Percentiles rank a stretch among this genome's conserved stretches.
These are phyloP conservation scores for Sparassis latifolia DNA, from an alignment of 1,284 basidiomycete species.

Conservation along the genomic window DNA sequence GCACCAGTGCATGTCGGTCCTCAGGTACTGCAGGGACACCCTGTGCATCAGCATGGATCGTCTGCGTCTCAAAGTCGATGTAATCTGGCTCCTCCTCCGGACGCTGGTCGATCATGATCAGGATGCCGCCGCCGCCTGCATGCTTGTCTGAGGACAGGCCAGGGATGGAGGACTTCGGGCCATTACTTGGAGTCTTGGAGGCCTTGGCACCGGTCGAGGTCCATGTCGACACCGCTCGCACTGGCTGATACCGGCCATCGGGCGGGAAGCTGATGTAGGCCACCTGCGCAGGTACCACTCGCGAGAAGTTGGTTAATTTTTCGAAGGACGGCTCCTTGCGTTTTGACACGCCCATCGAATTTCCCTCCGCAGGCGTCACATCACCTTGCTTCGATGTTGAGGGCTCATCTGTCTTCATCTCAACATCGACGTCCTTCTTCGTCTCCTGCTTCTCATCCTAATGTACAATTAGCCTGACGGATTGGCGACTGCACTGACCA, in stretches of 20 bases:
- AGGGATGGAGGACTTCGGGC: conserved; percentile 16
- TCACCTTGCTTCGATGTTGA: conserved; percentile 41
- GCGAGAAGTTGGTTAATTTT: conserved; percentile 81
- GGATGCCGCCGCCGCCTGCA: conserved; percentile 78
- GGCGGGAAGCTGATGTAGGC: conserved; percentile 78
- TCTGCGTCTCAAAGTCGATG: conserved; percentile 58
- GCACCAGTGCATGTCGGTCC: conserved; percentile 10
- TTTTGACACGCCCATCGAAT: too few relatives aligned
- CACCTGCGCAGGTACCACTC: conserved; percentile 89
- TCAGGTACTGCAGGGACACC: conserved; percentile 18
- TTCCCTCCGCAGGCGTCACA: conserved; percentile 34
- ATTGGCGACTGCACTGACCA: not conserved
- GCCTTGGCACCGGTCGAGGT: conserved; percentile 29
- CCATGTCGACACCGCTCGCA: conserved; percentile 70
- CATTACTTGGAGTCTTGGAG: conserved; percentile 24
- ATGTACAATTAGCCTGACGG: conserved; percentile 3
- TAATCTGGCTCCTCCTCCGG: conserved; percentile 66
- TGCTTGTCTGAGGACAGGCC: conserved; percentile 48
- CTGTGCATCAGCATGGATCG: conserved; percentile 31
- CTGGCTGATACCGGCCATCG: conserved; percentile 83
- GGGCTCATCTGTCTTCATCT: conserved; percentile 65
- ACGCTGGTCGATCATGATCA: conserved; percentile 68
- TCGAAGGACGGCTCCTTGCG: conserved; percentile 80
- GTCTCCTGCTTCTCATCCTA: conserved; percentile 50
- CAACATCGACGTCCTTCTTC: conserved; percentile 63